These are phyloP conservation scores for Cercospora berteroae DNA, from an alignment of 2,329 filamentous ascomycete species.

Conservation along the genomic window DNA sequence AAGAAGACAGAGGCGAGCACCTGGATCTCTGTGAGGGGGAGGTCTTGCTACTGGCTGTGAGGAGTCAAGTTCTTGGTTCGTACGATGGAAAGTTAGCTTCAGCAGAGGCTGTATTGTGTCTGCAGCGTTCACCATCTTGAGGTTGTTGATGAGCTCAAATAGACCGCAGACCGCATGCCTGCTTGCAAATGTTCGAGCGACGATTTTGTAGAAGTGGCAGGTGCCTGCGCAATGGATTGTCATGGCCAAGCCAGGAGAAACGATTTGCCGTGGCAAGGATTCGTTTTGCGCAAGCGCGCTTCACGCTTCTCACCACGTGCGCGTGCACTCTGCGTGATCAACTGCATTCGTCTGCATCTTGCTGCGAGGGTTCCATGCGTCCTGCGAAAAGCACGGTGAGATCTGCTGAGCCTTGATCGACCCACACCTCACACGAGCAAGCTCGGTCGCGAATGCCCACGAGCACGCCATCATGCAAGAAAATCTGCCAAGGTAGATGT, in stretches of 20 bases:
- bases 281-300: neutral
- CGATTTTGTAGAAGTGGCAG: neutral
- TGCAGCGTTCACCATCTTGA: neutral
- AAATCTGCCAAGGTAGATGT: neutral
- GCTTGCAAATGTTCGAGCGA: neutral
- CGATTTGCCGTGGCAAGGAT: neutral
- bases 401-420: neutral
- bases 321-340: neutral
- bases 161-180: neutral
- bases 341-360: neutral
- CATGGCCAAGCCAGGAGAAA: neutral
- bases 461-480: constrained; percentile 4
- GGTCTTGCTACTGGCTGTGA: neutral
- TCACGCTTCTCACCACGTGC: neutral
- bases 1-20: neutral
- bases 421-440: neutral
- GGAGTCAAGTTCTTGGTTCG: neutral
- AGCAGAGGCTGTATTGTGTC: neutral
- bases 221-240: neutral
- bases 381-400: neutral
- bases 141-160: neutral
- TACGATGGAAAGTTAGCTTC: neutral
- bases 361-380: neutral
- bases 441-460: neutral
- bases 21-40: neutral